Conservation (phyloP, 345 rosid species). For the Populus ilicifolia region DNA sequence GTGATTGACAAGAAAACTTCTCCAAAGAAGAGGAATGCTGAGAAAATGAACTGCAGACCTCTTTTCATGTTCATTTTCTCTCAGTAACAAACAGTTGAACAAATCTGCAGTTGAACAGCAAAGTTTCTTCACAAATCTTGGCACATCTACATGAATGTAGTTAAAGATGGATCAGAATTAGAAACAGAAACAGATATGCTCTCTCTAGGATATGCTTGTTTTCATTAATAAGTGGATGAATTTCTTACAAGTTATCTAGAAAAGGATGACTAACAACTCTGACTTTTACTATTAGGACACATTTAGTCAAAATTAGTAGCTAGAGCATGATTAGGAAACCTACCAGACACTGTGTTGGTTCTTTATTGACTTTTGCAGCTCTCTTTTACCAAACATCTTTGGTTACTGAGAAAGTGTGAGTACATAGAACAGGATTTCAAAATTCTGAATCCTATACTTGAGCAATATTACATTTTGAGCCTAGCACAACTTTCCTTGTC, state of each 20-base stretch:
- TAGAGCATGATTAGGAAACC: neutral
- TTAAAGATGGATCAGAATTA: constrained; percentile 5
- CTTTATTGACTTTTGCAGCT: constrained; percentile 26
- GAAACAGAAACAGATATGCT: constrained; percentile 3
- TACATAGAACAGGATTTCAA: constrained; percentile 2
- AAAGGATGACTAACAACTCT: neutral
- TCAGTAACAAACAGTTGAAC: neutral
- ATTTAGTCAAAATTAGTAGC: constrained; percentile 26
- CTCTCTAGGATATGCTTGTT: neutral
- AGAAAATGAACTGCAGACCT: constrained; percentile 30
- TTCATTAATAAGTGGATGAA: neutral
- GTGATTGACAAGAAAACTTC: constrained; percentile 25
- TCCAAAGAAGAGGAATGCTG: constrained; percentile 34
- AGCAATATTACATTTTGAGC: too few relatives aligned
- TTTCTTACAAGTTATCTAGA: neutral
- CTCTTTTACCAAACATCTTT: constrained; percentile 20
- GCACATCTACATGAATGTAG: constrained; percentile 15
- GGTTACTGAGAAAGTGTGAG: constrained; percentile 12
- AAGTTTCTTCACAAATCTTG: constrained; percentile 20
- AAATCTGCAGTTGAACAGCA: neutral
- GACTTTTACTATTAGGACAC: neutral
- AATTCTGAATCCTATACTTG: neutral
- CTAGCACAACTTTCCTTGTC: neutral
- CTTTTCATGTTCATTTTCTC: constrained; percentile 25
- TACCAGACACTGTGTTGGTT: neutral